These are phyloP conservation scores for Aspergillus flavus DNA, from an alignment of 2,329 filamentous ascomycete genomes.

Conservation along the genomic window DNA sequence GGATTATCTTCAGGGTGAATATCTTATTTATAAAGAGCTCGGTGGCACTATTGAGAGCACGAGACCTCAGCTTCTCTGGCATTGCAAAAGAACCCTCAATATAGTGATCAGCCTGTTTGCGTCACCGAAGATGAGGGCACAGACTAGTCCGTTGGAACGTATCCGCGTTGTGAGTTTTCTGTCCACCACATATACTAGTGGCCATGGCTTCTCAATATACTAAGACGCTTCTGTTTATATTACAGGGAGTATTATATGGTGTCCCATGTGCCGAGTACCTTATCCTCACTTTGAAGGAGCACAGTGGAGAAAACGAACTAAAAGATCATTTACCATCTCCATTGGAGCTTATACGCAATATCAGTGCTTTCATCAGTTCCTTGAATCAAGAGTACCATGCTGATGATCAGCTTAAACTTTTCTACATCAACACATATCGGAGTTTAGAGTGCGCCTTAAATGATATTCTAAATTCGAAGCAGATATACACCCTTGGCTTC, in stretches of 20 bases:
- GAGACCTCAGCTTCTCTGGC: neutral
- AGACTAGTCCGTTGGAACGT: neutral
- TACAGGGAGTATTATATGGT: neutral
- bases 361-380: neutral
- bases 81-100: neutral
- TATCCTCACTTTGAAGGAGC: neutral
- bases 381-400: neutral
- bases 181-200: neutral
- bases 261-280: neutral
- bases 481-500: neutral
- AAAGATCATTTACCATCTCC: neutral
- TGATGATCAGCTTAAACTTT: neutral
- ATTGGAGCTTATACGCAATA: neutral
- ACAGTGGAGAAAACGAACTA: neutral
- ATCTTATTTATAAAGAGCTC: neutral
- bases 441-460: neutral
- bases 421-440: neutral
- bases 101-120: neutral
- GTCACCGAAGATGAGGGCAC: neutral
- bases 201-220: neutral
- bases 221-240: neutral
- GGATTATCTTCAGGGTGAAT: neutral
- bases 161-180: neutral
- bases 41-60: neutral
- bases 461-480: neutral